Evolutionary conservation across 495 filamentous ascomycete genomes (phyloP).

Genomic region (Podospora appendiculata): DNA sequence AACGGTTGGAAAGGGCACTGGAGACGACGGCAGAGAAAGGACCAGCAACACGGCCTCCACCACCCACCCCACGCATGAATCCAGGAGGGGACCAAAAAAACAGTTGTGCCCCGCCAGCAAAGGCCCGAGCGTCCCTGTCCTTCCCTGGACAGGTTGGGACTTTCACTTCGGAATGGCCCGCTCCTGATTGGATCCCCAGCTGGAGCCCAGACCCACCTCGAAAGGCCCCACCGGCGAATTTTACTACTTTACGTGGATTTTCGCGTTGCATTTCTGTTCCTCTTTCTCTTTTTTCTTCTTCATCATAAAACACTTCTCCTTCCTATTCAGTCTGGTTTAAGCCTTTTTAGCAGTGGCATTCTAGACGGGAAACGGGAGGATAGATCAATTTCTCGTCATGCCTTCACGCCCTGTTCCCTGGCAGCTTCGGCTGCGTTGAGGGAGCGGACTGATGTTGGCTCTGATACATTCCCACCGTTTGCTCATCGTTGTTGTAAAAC

Average conservation of each 20-base stretch:
- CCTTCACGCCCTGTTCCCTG: no score
- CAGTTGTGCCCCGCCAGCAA: neutral
- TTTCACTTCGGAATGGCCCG: neutral
- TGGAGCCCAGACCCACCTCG: neutral
- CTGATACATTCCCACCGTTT: no score
- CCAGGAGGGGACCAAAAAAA: neutral
- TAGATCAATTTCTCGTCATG: conserved; percentile 34
- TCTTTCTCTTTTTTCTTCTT: conserved; percentile 38
- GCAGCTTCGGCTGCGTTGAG: no score
- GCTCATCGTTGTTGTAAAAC: no score
- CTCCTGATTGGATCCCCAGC: conserved; percentile 3
- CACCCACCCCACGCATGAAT: neutral
- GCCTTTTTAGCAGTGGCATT: conserved; percentile 47
- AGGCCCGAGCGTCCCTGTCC: neutral
- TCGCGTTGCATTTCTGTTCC: conserved; percentile 1
- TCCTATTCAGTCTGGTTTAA: conserved; percentile 76
- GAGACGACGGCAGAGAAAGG: neutral
- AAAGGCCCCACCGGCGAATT: neutral
- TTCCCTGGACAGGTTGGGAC: neutral
- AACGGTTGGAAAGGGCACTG: neutral
- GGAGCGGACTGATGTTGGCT: no score
- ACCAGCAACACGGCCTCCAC: neutral
- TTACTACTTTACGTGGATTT: conserved; percentile 1
- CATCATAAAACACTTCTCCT: conserved; percentile 53
- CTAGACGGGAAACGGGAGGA: conserved; percentile 75